A percentile compares a stretch with the other conserved stretches of the same genome.
Evolutionary conservation across 495 filamentous ascomycete genomes (phyloP).

Genomic region (Rhypophila decipiens): DNA sequence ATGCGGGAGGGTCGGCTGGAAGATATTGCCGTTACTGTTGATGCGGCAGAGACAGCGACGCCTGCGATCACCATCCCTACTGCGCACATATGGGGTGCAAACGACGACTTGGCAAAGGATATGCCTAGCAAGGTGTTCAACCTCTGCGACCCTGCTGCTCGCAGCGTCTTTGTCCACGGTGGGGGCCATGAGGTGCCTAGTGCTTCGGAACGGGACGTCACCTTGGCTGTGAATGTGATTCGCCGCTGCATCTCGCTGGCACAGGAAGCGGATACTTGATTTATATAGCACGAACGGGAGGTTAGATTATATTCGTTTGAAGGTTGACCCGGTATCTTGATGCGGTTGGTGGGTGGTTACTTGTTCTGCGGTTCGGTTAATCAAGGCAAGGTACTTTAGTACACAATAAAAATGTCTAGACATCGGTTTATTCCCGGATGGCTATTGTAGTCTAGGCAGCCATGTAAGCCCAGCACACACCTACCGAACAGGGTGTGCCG

Average conservation of each 20-base stretch:
- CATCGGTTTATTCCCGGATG: no score
- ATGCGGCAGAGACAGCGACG: not conserved
- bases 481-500: no score
- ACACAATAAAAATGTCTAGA: no score
- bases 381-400: no score
- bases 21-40: not conserved
- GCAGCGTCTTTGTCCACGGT: not conserved
- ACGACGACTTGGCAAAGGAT: not conserved
- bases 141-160: not conserved
- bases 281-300: no score
- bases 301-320: no score
- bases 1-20: constrained; percentile 1
- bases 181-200: constrained; percentile 3
- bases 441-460: no score
- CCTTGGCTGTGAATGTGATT: not conserved
- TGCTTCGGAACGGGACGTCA: not conserved
- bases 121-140: not conserved
- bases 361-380: no score
- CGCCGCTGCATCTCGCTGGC: not conserved
- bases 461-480: no score
- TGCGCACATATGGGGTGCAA: not conserved
- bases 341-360: no score
- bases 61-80: not conserved
- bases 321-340: no score
- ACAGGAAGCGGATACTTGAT: not conserved